Evolutionary conservation across 1,284 basidiomycete genomes (phyloP), one percentile per base, ranked within the genome.

Genomic region (Microbotryum violaceum): DNA sequence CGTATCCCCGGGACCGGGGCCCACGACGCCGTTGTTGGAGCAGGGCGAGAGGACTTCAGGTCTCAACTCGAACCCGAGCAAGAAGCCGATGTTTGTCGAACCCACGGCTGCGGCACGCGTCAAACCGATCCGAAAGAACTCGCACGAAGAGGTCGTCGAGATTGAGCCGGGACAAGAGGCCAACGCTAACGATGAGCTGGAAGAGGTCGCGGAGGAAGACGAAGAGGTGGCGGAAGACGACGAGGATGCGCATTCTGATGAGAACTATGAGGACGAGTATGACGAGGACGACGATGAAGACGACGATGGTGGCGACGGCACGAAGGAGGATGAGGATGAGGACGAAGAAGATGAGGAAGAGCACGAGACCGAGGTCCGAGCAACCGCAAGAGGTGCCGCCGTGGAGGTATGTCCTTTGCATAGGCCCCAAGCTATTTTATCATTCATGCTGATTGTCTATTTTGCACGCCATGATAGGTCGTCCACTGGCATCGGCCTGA

Each of bases 201-300:
- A 62, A 37, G 55, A 60, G 52, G 64, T 60, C 20, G 44, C 45
- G 16, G 64, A 62, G 51, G 57, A 63, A 3, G 58, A 62, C 7
- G 58, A 61, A 12, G 56, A 56, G 3, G 56, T 44, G 1, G 57
- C 18, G 3, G 44, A 33, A 9, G 56, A 53, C 1, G 66, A 50
- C 3, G 56, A 53, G 12, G 58, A 62, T 8, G 48, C 20, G 16
- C 48, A 9, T 2, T 52, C 57, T 3, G 51, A 53, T 2, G 63
- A 53, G 21, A 45, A 20, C 4, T 54, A 61, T 5, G 50, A 54
- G 6, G 54, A 63, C 6, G 59, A 61, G 1, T 59, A 64, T 50
- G 9, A 23, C 8, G 57, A 53, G 3, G 66, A 65, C 7, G 63
- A 58, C 2, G 62, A 57, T 6, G 31, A 21, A 8, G 60, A 56